These are phyloP conservation scores for Metschnikowia arizonensis DNA, from an alignment of 805 yeast genomes.

Conservation along the genomic window DNA sequence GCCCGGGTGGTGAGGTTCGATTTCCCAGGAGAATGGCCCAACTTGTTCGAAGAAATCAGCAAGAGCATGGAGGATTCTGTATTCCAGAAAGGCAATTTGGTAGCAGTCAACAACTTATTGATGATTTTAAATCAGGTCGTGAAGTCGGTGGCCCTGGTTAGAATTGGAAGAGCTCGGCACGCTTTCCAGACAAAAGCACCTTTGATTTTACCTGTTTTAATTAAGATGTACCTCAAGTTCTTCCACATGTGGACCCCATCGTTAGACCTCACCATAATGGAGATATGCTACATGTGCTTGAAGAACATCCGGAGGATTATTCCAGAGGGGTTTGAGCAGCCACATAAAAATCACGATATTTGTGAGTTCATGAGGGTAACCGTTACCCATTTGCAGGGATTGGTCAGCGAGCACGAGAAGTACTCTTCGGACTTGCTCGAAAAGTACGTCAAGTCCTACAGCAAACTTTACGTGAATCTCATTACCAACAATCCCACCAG, in stretches of 20 bases:
- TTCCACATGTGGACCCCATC: conserved; percentile 61
- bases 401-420: conserved; percentile 52
- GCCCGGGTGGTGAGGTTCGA: conserved; percentile 78
- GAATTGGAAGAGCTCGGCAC: conserved; percentile 78
- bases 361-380: conserved; percentile 57
- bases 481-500: conserved; percentile 61
- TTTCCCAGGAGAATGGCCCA: conserved; percentile 85
- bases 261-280: conserved; percentile 53
- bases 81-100: conserved; percentile 39
- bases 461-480: conserved; percentile 66
- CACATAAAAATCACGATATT: conserved; percentile 56
- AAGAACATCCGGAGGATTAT: conserved; percentile 71
- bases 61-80: conserved; percentile 42
- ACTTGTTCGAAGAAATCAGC: conserved; percentile 63
- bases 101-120: conserved; percentile 58
- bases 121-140: conserved; percentile 71
- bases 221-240: conserved; percentile 53
- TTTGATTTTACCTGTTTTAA: conserved; percentile 53
- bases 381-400: conserved; percentile 54
- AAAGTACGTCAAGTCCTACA: conserved; percentile 67
- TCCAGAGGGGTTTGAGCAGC: conserved; percentile 70
- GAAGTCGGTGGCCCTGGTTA: conserved; percentile 67
- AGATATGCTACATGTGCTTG: conserved; percentile 71
- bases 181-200: conserved; percentile 74
- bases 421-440: conserved; percentile 50